Evolutionary conservation across 192 early-diverging fungal genomes (phyloP).

Genomic region (Gaertneriomyces semiglobifer): DNA sequence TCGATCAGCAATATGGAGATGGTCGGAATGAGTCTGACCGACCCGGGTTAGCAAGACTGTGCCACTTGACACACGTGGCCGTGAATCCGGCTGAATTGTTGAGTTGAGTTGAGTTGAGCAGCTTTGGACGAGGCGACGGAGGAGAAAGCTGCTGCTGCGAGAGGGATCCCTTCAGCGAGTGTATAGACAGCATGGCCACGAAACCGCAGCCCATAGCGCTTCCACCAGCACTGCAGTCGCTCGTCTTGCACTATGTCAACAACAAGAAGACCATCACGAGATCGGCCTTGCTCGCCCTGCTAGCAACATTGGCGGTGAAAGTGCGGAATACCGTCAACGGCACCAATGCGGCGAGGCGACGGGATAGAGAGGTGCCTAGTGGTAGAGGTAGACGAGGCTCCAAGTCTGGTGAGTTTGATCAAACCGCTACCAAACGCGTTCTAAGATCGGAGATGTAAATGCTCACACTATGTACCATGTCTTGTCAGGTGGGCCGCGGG

Average conservation of each 20-base stretch:
- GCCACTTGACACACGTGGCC: no score
- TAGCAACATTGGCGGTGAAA: constrained; percentile 21
- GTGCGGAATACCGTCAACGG: constrained; percentile 16
- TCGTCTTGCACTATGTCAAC: constrained; percentile 27
- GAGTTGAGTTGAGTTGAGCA: no score
- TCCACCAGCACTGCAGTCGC: constrained; percentile 25
- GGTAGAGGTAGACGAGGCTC: constrained; percentile 7
- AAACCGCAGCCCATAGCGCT: constrained; percentile 22
- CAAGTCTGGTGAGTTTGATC: neutral
- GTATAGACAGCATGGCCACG: neutral
- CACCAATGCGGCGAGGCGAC: neutral
- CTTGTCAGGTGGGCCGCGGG: constrained; percentile 26
- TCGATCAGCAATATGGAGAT: no score
- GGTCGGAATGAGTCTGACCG: no score
- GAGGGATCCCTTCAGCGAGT: neutral
- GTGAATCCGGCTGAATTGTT: no score
- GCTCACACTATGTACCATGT: no score
- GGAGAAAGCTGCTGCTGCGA: neutral
- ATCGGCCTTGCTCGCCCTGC: constrained; percentile 1
- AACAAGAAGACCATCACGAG: constrained; percentile 29
- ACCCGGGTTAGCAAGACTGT: no score
- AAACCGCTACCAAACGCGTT: neutral
- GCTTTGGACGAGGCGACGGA: no score
- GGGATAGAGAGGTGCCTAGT: neutral
- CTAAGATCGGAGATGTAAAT: constrained; percentile 13